These are phyloP conservation scores for Taxawa tesnikishii DNA, from an alignment of 2,329 filamentous ascomycete genomes.

Conservation along the genomic window DNA sequence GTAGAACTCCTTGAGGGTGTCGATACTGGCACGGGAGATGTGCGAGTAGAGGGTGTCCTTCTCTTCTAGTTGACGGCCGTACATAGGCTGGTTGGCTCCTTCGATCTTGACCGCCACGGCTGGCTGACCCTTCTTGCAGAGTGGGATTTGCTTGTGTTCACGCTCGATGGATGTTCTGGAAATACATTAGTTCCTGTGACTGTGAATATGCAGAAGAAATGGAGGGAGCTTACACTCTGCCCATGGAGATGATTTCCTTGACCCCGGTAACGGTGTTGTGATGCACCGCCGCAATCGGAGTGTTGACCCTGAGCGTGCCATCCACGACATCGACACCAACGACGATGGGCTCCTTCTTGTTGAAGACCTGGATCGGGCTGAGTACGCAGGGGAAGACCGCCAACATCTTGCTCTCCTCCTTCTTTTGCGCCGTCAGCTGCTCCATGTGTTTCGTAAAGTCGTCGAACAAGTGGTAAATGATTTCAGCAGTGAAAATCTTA, in stretches of 20 bases:
- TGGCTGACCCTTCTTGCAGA: slow-evolving; percentile 95
- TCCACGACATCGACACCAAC: slow-evolving; percentile 93
- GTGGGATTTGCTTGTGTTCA: slow-evolving; percentile 85
- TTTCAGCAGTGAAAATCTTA: slow-evolving; percentile 97
- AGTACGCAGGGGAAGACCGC: slow-evolving; percentile 96
- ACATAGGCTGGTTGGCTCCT: slow-evolving; percentile 80
- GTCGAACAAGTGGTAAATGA: slow-evolving; percentile 98
- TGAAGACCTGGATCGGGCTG: slow-evolving; percentile 84
- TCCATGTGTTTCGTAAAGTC: slow-evolving; percentile 93
- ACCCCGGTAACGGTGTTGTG: slow-evolving; percentile 63
- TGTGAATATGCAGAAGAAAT: not conserved
- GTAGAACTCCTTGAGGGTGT: slow-evolving; percentile 94
- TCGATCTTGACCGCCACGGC: slow-evolving; percentile 97
- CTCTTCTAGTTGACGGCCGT: slow-evolving; percentile 92
- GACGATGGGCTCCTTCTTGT: slow-evolving; percentile 94
- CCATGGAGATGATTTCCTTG: slow-evolving; percentile 75
- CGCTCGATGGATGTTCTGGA: slow-evolving; percentile 85
- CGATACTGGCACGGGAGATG: slow-evolving; percentile 79
- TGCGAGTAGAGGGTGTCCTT: slow-evolving; percentile 76
- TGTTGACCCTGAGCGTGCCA: slow-evolving; percentile 73
- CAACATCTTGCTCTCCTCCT: slow-evolving; percentile 89
- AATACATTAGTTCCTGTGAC: slow-evolving; percentile 9
- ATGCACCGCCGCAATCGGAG: slow-evolving; percentile 80
- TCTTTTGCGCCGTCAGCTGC: slow-evolving; percentile 74
- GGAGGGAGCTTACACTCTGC: slow-evolving; percentile 65